These are phyloP conservation scores for Solanum appendiculatum DNA, from an alignment of 257 asterid species.

Conservation along the genomic window DNA sequence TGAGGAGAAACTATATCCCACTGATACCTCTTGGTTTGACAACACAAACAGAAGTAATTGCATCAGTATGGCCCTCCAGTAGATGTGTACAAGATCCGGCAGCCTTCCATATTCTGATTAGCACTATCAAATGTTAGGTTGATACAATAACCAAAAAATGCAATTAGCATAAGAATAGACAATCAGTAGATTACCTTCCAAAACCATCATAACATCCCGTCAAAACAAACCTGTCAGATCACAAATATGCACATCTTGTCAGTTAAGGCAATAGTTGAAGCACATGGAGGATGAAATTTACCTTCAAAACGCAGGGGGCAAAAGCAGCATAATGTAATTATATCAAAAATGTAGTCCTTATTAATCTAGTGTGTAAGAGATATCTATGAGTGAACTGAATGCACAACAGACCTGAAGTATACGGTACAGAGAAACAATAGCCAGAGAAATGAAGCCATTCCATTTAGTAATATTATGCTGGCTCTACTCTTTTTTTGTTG, in stretches of 20 bases:
- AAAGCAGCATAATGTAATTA: neutral
- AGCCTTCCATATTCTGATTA: slow-evolving; percentile 72
- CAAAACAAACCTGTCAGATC: slow-evolving; percentile 57
- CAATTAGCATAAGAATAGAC: neutral
- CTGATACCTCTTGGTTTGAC: slow-evolving; percentile 49
- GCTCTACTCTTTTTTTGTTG: neutral
- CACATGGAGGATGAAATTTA: neutral
- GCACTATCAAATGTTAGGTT: neutral
- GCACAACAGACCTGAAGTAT: neutral
- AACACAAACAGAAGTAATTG: slow-evolving; percentile 69
- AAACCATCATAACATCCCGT: slow-evolving; percentile 92
- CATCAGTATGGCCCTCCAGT: slow-evolving; percentile 80
- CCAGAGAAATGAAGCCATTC: neutral
- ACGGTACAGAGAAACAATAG: neutral
- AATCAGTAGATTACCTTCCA: slow-evolving; percentile 57
- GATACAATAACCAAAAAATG: neutral
- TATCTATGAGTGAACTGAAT: neutral
- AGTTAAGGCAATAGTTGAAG: neutral
- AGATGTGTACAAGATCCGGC: slow-evolving; percentile 73
- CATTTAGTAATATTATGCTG: neutral
- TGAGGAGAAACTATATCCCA: neutral
- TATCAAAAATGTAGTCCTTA: neutral
- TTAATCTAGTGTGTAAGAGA: neutral
- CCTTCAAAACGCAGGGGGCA: neutral
- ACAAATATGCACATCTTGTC: slow-evolving; percentile 5